Percentiles rank a stretch among this genome's conserved stretches.
Evolutionary conservation across 177 flowering plant genomes (phyloP).

Genomic region (Vitis hybrid): DNA sequence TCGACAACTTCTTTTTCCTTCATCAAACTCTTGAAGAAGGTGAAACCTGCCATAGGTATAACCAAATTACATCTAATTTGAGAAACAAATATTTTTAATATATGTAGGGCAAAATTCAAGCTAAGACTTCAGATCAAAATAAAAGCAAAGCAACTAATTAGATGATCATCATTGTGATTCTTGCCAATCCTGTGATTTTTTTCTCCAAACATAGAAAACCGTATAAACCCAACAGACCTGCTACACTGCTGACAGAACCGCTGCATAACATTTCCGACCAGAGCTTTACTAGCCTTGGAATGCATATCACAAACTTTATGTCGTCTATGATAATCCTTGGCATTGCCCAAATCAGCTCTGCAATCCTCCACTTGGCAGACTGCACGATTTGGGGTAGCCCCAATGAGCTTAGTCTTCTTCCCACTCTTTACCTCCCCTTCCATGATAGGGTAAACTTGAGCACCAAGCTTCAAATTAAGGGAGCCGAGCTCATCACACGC

Average conservation of each 20-base stretch:
- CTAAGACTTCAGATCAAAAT: not conserved
- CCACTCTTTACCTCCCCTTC: conserved; percentile 32
- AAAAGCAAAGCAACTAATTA: not conserved
- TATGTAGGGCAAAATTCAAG: not conserved
- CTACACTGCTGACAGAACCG: conserved; percentile 88
- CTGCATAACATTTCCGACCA: conserved; percentile 61
- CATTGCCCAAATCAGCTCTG: conserved; percentile 50
- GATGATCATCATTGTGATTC: no score
- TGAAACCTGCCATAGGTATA: conserved; percentile 53
- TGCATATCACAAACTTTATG: conserved; percentile 72
- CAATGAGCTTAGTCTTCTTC: conserved; percentile 31
- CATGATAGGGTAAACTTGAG: conserved; percentile 29
- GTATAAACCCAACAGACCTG: conserved; percentile 41
- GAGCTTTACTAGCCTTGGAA: conserved; percentile 62
- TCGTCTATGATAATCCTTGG: conserved; percentile 69
- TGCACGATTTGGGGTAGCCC: conserved; percentile 19
- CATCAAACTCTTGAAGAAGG: conserved; percentile 68
- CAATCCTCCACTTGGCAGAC: conserved; percentile 75
- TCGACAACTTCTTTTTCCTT: conserved; percentile 76
- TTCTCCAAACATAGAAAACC: not conserved
- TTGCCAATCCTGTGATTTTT: not conserved
- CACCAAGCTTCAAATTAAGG: conserved; percentile 46
- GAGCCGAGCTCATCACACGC: conserved; percentile 29
- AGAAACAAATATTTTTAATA: not conserved
- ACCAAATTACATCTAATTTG: conserved; percentile 9